phyloP scores from a whole-genome alignment of 129 eudicot species.

The Apium graveolens region DNA sequence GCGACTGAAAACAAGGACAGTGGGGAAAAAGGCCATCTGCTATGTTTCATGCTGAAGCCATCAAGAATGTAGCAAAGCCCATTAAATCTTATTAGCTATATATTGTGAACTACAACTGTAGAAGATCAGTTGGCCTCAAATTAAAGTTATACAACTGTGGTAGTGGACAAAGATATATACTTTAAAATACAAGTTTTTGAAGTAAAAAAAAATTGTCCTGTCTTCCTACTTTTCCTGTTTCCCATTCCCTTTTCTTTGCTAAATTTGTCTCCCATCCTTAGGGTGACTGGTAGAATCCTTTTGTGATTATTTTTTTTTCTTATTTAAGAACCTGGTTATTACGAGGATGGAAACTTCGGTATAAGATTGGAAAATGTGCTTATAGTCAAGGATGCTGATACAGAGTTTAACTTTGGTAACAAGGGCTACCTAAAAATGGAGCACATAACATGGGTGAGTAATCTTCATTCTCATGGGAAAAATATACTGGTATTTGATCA shows the following conservation, averaged over 20 bases:
- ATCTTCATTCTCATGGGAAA: background rate
- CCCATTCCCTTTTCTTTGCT: background rate
- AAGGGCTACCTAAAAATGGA: slow-evolving; percentile 81
- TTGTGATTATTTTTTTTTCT: slow-evolving; percentile 1
- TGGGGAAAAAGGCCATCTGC: background rate
- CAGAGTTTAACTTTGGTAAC: slow-evolving; percentile 76
- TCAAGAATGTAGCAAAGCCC: background rate
- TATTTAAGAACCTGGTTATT: slow-evolving; percentile 90
- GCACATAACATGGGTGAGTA: slow-evolving; percentile 93
- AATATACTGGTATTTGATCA: background rate
- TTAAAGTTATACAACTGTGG: background rate
- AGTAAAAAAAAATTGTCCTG: background rate
- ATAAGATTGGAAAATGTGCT: slow-evolving; percentile 95
- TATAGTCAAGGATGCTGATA: slow-evolving; percentile 69
- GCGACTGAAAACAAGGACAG: background rate
- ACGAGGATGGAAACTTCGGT: slow-evolving; percentile 93
- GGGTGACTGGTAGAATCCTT: background rate
- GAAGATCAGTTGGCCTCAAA: background rate
- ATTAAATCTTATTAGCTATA: background rate
- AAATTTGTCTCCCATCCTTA: background rate
- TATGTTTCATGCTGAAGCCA: background rate
- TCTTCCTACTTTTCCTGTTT: background rate
- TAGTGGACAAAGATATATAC: background rate
- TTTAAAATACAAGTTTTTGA: background rate
- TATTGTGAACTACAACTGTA: background rate